These are phyloP conservation scores for Exutisphaerella laricina DNA, from an alignment of 2,329 filamentous ascomycete genomes.

Conservation along the genomic window DNA sequence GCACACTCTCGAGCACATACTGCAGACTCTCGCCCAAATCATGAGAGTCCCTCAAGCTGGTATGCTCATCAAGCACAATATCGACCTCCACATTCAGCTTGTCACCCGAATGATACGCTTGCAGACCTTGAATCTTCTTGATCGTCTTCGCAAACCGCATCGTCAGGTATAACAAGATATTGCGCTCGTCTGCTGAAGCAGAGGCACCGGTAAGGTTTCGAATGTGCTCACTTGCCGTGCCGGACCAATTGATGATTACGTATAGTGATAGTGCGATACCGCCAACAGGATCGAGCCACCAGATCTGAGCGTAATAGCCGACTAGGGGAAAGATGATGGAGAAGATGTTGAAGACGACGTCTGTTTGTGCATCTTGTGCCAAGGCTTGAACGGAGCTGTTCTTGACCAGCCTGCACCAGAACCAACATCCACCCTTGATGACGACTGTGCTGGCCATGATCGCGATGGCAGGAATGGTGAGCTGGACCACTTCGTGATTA, in stretches of 20 bases:
- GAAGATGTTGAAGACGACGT: constrained; percentile 86
- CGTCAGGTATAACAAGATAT: constrained; percentile 80
- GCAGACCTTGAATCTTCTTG: constrained; percentile 74
- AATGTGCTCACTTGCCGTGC: constrained; percentile 69
- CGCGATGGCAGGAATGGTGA: constrained; percentile 64
- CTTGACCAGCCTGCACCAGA: constrained; percentile 80
- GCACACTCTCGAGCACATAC: constrained; percentile 79
- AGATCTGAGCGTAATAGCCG: constrained; percentile 68
- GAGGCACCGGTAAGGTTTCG: constrained; percentile 74
- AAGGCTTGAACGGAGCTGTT: constrained; percentile 83
- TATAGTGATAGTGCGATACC: constrained; percentile 71
- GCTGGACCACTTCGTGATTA: constrained; percentile 64
- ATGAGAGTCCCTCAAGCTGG: constrained; percentile 71
- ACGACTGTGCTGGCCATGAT: constrained; percentile 80
- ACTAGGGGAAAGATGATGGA: constrained; percentile 80
- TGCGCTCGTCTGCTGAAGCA: constrained; percentile 73
- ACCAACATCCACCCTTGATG: constrained; percentile 76
- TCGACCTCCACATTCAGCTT: constrained; percentile 81
- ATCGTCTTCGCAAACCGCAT: constrained; percentile 92
- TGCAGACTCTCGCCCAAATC: constrained; percentile 73
- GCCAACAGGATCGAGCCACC: constrained; percentile 79
- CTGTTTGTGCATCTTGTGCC: constrained; percentile 61
- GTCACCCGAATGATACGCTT: constrained; percentile 80
- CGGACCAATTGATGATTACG: constrained; percentile 74
- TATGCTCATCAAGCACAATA: constrained; percentile 72